A percentile compares a stretch with the other conserved stretches of the same genome.
Evolutionary conservation across 371 early-diverging fungal genomes (phyloP).

Genomic region (Mucor racemosus): DNA sequence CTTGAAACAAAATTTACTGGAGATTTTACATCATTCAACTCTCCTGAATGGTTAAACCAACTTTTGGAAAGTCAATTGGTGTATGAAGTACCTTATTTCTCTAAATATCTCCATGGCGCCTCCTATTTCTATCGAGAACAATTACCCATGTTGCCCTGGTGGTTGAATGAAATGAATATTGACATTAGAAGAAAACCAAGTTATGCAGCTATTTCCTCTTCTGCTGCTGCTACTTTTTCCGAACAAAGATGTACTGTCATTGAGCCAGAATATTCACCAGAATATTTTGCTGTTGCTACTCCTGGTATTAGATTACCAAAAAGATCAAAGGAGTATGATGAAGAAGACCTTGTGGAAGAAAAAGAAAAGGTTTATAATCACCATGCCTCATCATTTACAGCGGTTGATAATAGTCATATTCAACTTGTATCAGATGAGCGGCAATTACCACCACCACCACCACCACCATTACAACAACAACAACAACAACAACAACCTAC

Average conservation of each 20-base stretch:
- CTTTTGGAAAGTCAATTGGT: constrained; percentile 84
- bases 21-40: constrained; percentile 35
- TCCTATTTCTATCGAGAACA: constrained; percentile 79
- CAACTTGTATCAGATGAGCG: background rate
- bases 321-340: background rate
- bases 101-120: constrained; percentile 94
- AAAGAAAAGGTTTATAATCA: background rate
- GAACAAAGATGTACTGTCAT: background rate
- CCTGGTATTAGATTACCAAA: background rate
- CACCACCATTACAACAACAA: background rate
- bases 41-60: constrained; percentile 90
- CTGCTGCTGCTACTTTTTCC: background rate
- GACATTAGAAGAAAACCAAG: constrained; percentile 74
- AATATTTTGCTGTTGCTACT: background rate
- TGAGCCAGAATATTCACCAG: constrained; percentile 5
- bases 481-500: background rate
- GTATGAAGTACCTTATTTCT: constrained; percentile 95
- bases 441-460: too few species aligned
- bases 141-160: constrained; percentile 93
- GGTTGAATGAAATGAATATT: constrained; percentile 86
- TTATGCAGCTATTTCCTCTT: constrained; percentile 1
- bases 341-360: background rate
- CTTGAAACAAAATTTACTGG: constrained; percentile 90
- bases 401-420: constrained; percentile 1
- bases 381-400: constrained; percentile 4